Percentiles rank a stretch among this genome's conserved stretches.
These are phyloP conservation scores for Teunomyces cretensis DNA, from an alignment of 805 yeast species.

Conservation along the genomic window DNA sequence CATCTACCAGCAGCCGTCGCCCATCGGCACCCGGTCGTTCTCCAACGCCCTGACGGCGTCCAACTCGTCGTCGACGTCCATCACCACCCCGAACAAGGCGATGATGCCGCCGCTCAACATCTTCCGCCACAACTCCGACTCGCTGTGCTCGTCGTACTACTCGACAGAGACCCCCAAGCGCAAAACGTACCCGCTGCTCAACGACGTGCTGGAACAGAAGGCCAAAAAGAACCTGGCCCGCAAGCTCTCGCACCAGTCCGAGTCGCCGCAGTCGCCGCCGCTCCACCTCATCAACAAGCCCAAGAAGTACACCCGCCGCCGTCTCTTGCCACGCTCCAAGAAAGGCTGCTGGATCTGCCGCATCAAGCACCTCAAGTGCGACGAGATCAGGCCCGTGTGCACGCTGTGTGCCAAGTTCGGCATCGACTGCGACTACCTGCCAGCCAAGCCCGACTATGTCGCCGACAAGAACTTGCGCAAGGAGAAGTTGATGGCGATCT, in stretches of 20 bases:
- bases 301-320: conserved; percentile 39
- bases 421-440: conserved; percentile 41
- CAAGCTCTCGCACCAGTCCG: not conserved
- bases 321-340: conserved; percentile 41
- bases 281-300: conserved; percentile 12
- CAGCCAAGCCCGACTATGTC: conserved; percentile 40
- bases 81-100: conserved; percentile 10
- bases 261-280: not conserved
- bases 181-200: conserved; percentile 14
- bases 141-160: conserved; percentile 11
- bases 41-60: conserved; percentile 14
- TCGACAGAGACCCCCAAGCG: conserved; percentile 16
- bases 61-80: conserved; percentile 8
- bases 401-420: conserved; percentile 39
- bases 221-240: conserved; percentile 5
- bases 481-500: conserved; percentile 33
- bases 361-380: conserved; percentile 46
- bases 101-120: conserved; percentile 21
- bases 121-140: conserved; percentile 26
- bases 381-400: conserved; percentile 39
- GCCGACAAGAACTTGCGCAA: conserved; percentile 31
- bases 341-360: conserved; percentile 49
- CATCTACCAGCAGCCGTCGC: conserved; percentile 12
- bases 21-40: conserved; percentile 10
- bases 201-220: conserved; percentile 9